Evolutionary conservation across 2,329 filamentous ascomycete species (phyloP).

Genomic region (Monosporascus sp.): DNA sequence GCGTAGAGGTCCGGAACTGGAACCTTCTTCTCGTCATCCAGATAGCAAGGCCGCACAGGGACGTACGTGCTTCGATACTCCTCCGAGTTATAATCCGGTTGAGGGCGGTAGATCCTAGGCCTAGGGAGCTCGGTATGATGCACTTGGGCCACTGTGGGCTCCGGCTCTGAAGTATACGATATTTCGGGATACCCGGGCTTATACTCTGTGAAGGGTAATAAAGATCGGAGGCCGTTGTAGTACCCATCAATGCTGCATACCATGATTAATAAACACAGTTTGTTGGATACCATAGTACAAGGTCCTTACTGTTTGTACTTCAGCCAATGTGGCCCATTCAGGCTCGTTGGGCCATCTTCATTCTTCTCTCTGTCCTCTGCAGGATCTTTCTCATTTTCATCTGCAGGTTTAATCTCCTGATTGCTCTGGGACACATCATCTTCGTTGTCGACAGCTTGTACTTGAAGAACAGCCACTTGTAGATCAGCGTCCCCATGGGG

Average conservation of each 20-base stretch:
- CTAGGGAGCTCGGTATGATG: constrained; percentile 36
- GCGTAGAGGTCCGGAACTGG: constrained; percentile 60
- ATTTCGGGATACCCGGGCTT: constrained; percentile 66
- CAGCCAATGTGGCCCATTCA: constrained; percentile 32
- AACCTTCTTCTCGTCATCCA: constrained; percentile 55
- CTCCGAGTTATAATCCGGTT: constrained; percentile 57
- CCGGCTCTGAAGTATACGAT: constrained; percentile 7
- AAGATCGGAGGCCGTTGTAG: constrained; percentile 68
- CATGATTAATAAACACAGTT: constrained; percentile 9
- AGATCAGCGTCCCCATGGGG: constrained; percentile 8
- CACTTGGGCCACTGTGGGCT: constrained; percentile 18
- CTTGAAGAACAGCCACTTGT: constrained; percentile 10
- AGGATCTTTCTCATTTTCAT: constrained; percentile 13
- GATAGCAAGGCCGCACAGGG: constrained; percentile 55
- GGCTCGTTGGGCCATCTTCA: constrained; percentile 7
- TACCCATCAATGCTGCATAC: constrained; percentile 67
- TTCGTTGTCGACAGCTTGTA: constrained; percentile 10
- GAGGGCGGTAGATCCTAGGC: constrained; percentile 59
- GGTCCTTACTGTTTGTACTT: constrained; percentile 38
- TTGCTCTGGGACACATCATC: constrained; percentile 1
- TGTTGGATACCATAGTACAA: not conserved
- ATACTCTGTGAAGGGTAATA: constrained; percentile 61
- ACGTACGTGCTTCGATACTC: constrained; percentile 51
- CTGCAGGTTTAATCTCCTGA: constrained; percentile 3
- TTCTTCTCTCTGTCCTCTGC: constrained; percentile 20